A percentile compares a stretch with the other conserved stretches of the same genome.
Conservation (phyloP, 805 yeast genomes). For the Barnettozyma sucrosica region DNA sequence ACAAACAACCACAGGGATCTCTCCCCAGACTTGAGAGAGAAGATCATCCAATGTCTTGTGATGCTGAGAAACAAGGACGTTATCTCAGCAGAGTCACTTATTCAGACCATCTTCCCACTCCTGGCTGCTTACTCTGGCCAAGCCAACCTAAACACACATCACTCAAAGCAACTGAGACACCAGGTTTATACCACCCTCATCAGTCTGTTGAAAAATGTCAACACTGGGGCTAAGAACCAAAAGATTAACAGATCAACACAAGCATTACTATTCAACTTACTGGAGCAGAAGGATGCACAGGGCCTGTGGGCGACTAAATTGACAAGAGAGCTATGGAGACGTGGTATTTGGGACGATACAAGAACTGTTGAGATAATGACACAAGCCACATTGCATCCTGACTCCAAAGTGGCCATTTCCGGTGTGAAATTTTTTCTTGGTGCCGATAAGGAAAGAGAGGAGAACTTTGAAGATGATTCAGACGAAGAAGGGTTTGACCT, state of each 20-base stretch:
- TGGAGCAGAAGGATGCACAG: slow-evolving; percentile 73
- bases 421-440: slow-evolving; percentile 91
- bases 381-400: slow-evolving; percentile 86
- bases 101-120: slow-evolving; percentile 86
- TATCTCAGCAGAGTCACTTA: slow-evolving; percentile 70
- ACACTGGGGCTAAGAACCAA: slow-evolving; percentile 85
- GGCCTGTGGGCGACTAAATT: slow-evolving; percentile 96
- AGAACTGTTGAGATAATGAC: slow-evolving; percentile 97
- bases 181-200: slow-evolving; percentile 79
- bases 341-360: slow-evolving; percentile 98
- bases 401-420: slow-evolving; percentile 77
- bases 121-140: slow-evolving; percentile 59
- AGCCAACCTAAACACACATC: slow-evolving; percentile 41
- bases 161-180: slow-evolving; percentile 76
- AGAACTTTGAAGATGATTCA: slow-evolving; percentile 65
- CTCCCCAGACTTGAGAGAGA: slow-evolving; percentile 82
- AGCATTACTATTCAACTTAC: slow-evolving; percentile 80
- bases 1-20: slow-evolving; percentile 73
- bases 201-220: slow-evolving; percentile 72
- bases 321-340: slow-evolving; percentile 93
- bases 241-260: slow-evolving; percentile 86
- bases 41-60: slow-evolving; percentile 81
- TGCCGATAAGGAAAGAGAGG: slow-evolving; percentile 91
- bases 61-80: slow-evolving; percentile 85
- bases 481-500: slow-evolving; percentile 72